Conservation (phyloP, 2,329 filamentous ascomycete species). For the Ophiocordyceps australis region DNA sequence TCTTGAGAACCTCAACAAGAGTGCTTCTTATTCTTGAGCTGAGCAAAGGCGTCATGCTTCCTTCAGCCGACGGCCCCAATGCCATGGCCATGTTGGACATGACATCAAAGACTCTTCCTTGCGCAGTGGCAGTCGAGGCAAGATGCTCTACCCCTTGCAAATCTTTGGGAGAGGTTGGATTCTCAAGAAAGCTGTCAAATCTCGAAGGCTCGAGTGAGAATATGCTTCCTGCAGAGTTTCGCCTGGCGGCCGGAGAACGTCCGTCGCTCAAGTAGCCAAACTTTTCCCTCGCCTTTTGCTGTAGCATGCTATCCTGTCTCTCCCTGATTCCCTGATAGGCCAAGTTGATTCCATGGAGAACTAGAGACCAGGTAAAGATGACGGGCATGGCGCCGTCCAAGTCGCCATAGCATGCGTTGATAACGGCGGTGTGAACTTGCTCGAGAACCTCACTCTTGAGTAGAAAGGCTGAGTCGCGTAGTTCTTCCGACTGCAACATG, state of each 20-base stretch:
- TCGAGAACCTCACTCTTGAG: slow-evolving; percentile 51
- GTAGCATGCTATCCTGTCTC: slow-evolving; percentile 35
- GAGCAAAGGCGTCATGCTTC: slow-evolving; percentile 33
- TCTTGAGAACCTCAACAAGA: slow-evolving; percentile 54
- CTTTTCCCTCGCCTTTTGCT: slow-evolving; percentile 38
- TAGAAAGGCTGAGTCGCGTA: slow-evolving; percentile 42
- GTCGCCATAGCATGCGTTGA: slow-evolving; percentile 35
- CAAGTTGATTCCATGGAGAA: slow-evolving; percentile 51
- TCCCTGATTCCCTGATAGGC: slow-evolving; percentile 45
- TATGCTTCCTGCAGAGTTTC: slow-evolving; percentile 43
- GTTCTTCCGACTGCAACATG: slow-evolving; percentile 13
- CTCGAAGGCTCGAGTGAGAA: slow-evolving; percentile 42
- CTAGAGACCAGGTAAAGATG: slow-evolving; percentile 64
- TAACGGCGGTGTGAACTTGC: slow-evolving; percentile 54
- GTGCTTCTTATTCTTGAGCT: slow-evolving; percentile 43
- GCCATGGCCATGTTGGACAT: slow-evolving; percentile 29
- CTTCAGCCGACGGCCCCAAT: slow-evolving; percentile 24
- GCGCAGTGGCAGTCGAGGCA: slow-evolving; percentile 26
- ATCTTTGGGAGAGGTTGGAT: slow-evolving; percentile 29
- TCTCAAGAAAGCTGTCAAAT: slow-evolving; percentile 38
- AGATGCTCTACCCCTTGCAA: slow-evolving; percentile 30
- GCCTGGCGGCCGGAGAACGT: slow-evolving; percentile 21
- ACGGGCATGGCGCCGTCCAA: slow-evolving; percentile 52
- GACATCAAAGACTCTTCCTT: slow-evolving; percentile 33
- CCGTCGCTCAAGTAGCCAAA: slow-evolving; percentile 29